Evolutionary conservation across 2,329 filamentous ascomycete genomes (phyloP), one percentile per base, ranked within the genome.

Genomic region (Ophiocordyceps robertsii): DNA sequence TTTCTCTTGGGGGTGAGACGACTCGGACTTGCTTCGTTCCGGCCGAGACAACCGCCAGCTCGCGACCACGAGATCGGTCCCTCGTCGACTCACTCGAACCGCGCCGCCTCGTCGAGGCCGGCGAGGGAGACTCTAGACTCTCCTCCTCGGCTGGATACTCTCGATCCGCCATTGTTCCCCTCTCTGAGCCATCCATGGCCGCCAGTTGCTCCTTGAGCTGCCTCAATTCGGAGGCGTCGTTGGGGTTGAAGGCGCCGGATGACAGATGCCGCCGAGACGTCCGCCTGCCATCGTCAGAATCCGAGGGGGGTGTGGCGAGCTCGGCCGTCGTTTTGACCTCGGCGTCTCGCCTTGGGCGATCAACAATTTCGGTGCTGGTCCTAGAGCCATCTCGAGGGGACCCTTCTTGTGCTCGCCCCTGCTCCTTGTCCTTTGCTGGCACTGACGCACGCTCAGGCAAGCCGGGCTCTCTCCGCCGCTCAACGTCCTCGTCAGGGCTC

Each of bases 1-100:
- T 73, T 45, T 77, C 67, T 42, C 72, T 61, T 43, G 81, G 82
- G 1, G 84, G 85, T 6, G 84, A 82, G 16, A 92, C 83, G 4
- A 92, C 66, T n/a, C 77, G 73, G n/a, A 76, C 66, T 47, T 70
- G 67, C 48, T 66, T 72, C 41, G 68, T 66, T 13, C 69, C 65
- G 5, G 52, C 44, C 3, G 51, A 45, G 3, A 59, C 44, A 12
- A 55, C 46, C 1, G 53, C 57, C 4, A 60, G 39, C 19, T 72
- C 68, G 33, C 69, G 68, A 19, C 68, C 65, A 29, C 68, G 60
- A 21, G 54, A 53, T 19, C 67, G 62, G 12, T 62, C 56, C 13
- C 44, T 46, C 9, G 54, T 38, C 13, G 44, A 49, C 27, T 43
- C 44, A 39, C 35, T 42, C 13, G 44, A 39, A 7, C 46, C 43